phyloP scores from a whole-genome alignment of 2,329 filamentous ascomycete genomes.

The Aureobasidium sp. region DNA sequence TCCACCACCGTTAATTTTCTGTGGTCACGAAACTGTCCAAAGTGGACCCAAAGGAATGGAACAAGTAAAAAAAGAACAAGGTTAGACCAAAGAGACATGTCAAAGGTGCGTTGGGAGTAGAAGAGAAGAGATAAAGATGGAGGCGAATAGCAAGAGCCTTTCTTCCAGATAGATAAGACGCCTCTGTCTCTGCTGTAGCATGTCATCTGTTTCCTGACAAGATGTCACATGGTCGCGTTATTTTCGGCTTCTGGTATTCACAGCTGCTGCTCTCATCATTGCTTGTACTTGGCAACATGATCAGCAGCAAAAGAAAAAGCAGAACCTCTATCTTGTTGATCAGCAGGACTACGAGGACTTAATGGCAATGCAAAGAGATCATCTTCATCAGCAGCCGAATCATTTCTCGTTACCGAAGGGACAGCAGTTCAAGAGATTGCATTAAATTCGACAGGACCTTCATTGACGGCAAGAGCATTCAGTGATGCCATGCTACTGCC shows the following conservation, averaged over 20 bases:
- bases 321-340: constrained; percentile 28
- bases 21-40: neutral
- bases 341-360: constrained; percentile 78
- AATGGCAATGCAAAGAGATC: constrained; percentile 82
- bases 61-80: too few relatives aligned
- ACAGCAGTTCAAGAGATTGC: constrained; percentile 20
- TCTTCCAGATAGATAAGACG: neutral
- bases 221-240: neutral
- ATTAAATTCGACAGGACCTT: constrained; percentile 25
- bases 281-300: neutral
- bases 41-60: neutral
- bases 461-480: constrained; percentile 31
- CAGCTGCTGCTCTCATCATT: neutral
- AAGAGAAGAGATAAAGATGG: neutral
- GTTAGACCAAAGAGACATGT: neutral
- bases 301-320: neutral
- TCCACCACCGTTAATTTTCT: neutral
- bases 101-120: neutral
- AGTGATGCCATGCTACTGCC: constrained; percentile 32
- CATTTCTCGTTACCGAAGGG: constrained; percentile 18
- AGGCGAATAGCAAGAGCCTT: neutral
- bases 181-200: neutral
- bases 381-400: constrained; percentile 51
- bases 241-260: neutral
- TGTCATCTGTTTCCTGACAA: neutral